Base-by-base conservation (phyloP, 345 rosid species). In the Aegle marmelos region DNA sequence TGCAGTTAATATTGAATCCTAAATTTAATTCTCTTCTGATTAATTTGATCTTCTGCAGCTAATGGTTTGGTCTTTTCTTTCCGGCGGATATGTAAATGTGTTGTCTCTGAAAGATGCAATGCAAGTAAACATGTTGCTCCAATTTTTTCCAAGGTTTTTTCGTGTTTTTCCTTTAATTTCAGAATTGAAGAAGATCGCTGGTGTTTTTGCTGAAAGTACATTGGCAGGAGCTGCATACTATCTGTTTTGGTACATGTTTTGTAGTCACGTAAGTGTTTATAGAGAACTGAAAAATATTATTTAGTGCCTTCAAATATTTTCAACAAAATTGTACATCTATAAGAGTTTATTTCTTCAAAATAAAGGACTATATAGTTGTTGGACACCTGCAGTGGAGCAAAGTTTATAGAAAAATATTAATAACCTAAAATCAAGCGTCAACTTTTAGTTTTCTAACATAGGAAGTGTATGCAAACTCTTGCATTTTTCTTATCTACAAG, bases 161-260 rank as follows among this genome's bases (percentile, higher is more conserved):
- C 95, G 97, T 28, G 85, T 94, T 84, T 61, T 92, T 62, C 98
- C 96, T 48, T 79, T 92, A 76, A 91, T 86, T 67, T 94, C 98
- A 45, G 97, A 92, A 70, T 87, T 94, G 65, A 92, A 94, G 78
- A 94, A 91, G 87, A 83, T 91, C 13, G 96, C 93, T 0, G 98
- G 97, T 39, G 95, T 83, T 59, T 92, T 94, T 56, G 98, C 97
- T 50, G 97, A 94, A 56, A 88, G 96, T 27, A 95, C 94, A 68
- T 86, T 90, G 91, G 87, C 89, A 56, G 96, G 96, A 72, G 97
- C 96, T 30, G 96, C 96, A 10, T 92, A 94, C 80, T 94, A 94
- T 76, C 85, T 94, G 58, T 91, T 94, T 6, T 94, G 98, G 98
- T 94, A 92, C 86, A 56, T 94, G 88, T 92, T 92, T 76, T 90